phyloP scores from a whole-genome alignment of 23 red algal genomes.

The Porphyridium purpureum region DNA sequence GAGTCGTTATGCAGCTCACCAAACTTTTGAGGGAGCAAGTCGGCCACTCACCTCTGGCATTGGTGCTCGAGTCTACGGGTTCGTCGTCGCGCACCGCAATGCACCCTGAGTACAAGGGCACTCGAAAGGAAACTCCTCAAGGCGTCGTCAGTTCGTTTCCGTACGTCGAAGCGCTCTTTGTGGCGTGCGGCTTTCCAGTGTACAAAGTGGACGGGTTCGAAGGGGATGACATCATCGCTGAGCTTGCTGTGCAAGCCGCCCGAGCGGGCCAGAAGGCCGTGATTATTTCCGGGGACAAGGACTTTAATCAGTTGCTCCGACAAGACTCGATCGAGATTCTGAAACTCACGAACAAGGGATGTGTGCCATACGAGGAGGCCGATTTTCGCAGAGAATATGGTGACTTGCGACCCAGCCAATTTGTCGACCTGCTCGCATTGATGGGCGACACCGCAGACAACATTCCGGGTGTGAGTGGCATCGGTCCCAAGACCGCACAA shows the following conservation, averaged over 20 bases:
- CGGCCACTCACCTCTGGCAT: too few relatives aligned
- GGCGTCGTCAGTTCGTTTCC: too few relatives aligned
- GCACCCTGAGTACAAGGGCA: too few relatives aligned
- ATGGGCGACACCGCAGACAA: constrained; percentile 19
- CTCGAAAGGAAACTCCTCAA: too few relatives aligned
- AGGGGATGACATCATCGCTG: constrained; percentile 38
- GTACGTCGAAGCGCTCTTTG: constrained; percentile 8
- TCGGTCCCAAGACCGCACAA: constrained; percentile 20
- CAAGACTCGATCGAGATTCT: constrained; percentile 1
- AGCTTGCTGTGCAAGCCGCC: constrained; percentile 3
- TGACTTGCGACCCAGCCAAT: constrained; percentile 7
- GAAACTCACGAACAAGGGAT: too few relatives aligned
- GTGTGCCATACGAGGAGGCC: not conserved
- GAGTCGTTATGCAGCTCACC: too few relatives aligned
- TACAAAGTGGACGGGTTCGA: constrained; percentile 27
- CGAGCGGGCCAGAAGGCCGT: not conserved
- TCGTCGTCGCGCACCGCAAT: too few relatives aligned
- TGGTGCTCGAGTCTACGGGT: too few relatives aligned
- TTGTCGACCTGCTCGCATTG: constrained; percentile 38
- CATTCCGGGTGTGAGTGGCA: constrained; percentile 12
- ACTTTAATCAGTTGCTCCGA: constrained; percentile 30
- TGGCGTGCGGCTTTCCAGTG: constrained; percentile 5
- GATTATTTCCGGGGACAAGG: constrained; percentile 39
- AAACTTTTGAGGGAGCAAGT: too few relatives aligned
- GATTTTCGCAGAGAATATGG: not conserved